These are phyloP conservation scores for Chaetomium cochliodes DNA, from an alignment of 495 filamentous ascomycete genomes.

Conservation along the genomic window DNA sequence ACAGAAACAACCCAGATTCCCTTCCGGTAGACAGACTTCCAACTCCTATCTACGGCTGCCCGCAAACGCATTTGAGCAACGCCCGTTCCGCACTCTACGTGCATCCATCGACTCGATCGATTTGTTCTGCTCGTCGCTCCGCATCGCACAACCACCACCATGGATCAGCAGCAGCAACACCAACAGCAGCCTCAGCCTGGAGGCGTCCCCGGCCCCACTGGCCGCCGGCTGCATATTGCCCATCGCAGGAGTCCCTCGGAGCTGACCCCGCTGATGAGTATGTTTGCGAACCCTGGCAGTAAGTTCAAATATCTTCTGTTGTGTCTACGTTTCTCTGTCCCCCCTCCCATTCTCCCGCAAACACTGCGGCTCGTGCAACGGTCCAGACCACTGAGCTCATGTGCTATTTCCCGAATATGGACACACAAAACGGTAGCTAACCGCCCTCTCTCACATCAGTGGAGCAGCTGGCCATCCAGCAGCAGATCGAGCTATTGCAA, in stretches of 20 bases:
- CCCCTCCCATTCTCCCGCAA: background rate
- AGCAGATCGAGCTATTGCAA: conserved; percentile 97
- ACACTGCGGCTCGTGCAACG: background rate
- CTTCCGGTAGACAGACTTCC: conserved; percentile 3
- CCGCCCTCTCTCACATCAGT: conserved; percentile 51
- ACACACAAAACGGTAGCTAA: conserved; percentile 29
- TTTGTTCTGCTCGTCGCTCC: conserved; percentile 20
- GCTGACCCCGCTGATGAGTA: conserved; percentile 98
- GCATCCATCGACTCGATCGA: conserved; percentile 32
- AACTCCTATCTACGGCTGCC: conserved; percentile 14
- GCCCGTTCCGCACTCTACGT: conserved; percentile 51
- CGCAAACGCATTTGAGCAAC: conserved; percentile 24
- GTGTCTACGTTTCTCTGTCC: background rate
- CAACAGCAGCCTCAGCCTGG: conserved; percentile 53
- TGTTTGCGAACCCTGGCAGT: conserved; percentile 60
- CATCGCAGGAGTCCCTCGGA: conserved; percentile 97
- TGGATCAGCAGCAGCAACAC: conserved; percentile 73
- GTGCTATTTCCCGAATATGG: background rate
- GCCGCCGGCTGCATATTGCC: conserved; percentile 93
- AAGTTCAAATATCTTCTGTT: conserved; percentile 36
- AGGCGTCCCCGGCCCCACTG: conserved; percentile 75
- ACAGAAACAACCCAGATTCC: conserved; percentile 13
- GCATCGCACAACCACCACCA: conserved; percentile 41
- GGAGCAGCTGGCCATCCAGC: conserved; percentile 98
- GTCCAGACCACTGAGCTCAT: background rate